These are phyloP conservation scores for Poa pratensis DNA, from an alignment of 176 grass and related monocot genomes.

Conservation along the genomic window DNA sequence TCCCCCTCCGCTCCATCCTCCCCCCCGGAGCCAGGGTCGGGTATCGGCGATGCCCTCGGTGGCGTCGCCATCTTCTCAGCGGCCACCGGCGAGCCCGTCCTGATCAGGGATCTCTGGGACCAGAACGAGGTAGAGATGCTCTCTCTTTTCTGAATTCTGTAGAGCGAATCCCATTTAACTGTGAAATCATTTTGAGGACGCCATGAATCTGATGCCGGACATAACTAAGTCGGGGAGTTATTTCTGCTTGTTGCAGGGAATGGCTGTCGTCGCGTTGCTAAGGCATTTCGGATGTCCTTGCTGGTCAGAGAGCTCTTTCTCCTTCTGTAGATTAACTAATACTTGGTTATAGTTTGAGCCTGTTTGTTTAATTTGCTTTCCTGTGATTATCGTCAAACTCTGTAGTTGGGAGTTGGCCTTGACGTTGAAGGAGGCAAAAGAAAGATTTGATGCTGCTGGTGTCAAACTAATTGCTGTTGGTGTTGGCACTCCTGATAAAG, in stretches of 20 bases:
- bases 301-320: slow-evolving; percentile 71
- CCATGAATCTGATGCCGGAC: neutral
- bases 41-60: slow-evolving; percentile 50
- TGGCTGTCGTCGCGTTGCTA: slow-evolving; percentile 75
- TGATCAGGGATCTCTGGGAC: slow-evolving; percentile 74
- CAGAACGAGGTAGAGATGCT: slow-evolving; percentile 56
- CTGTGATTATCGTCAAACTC: too few relatives aligned
- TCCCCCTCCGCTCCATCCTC: too few relatives aligned
- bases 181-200: neutral
- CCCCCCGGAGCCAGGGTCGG: neutral
- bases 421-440: slow-evolving; percentile 64
- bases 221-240: neutral
- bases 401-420: slow-evolving; percentile 89
- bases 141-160: neutral
- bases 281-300: slow-evolving; percentile 89
- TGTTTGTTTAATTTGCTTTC: neutral
- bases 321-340: too few relatives aligned
- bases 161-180: neutral
- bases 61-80: slow-evolving; percentile 61
- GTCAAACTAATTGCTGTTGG: slow-evolving; percentile 79
- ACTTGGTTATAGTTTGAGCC: neutral
- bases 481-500: slow-evolving; percentile 73
- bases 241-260: slow-evolving; percentile 60
- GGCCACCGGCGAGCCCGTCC: slow-evolving; percentile 66
- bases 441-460: slow-evolving; percentile 69